A percentile compares a stretch with the other conserved stretches of the same genome.
phyloP scores from a whole-genome alignment of 2,329 filamentous ascomycete species.

The Neofusicoccum parvum region DNA sequence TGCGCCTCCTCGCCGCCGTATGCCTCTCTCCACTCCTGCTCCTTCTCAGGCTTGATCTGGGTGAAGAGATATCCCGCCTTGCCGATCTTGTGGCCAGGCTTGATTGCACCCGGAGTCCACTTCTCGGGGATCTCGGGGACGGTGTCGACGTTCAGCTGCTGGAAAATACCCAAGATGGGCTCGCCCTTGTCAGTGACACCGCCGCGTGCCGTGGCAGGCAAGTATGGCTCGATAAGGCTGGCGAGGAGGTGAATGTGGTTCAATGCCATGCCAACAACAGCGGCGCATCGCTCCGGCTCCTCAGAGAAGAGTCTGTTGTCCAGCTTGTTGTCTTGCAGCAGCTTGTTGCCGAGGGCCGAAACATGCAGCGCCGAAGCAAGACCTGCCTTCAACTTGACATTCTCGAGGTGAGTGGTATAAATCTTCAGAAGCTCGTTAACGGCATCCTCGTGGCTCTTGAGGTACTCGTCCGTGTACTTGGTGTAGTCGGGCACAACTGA shows the following conservation, averaged over 20 bases:
- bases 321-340: conserved; percentile 62
- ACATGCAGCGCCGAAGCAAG: conserved; percentile 68
- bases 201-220: conserved; percentile 55
- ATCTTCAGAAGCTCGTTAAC: conserved; percentile 67
- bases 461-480: conserved; percentile 50
- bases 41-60: conserved; percentile 79
- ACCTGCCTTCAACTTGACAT: conserved; percentile 69
- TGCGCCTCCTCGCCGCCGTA: conserved; percentile 70
- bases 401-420: conserved; percentile 70
- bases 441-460: conserved; percentile 56
- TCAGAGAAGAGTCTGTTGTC: conserved; percentile 63
- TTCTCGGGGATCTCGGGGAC: conserved; percentile 61
- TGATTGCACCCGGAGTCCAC: conserved; percentile 43
- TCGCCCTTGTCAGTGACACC: conserved; percentile 18
- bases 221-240: conserved; percentile 63
- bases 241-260: conserved; percentile 26
- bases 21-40: conserved; percentile 77
- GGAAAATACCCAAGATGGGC: conserved; percentile 57
- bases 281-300: conserved; percentile 61
- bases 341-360: conserved; percentile 60
- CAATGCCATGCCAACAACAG: conserved; percentile 45
- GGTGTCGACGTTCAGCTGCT: conserved; percentile 66
- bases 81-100: conserved; percentile 76
- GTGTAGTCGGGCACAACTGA: conserved; percentile 68
- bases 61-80: conserved; percentile 79